Evolutionary conservation across 1,284 basidiomycete species (phyloP), one percentile per base, ranked within the genome.

Genomic region (Lentinus polychrous): DNA sequence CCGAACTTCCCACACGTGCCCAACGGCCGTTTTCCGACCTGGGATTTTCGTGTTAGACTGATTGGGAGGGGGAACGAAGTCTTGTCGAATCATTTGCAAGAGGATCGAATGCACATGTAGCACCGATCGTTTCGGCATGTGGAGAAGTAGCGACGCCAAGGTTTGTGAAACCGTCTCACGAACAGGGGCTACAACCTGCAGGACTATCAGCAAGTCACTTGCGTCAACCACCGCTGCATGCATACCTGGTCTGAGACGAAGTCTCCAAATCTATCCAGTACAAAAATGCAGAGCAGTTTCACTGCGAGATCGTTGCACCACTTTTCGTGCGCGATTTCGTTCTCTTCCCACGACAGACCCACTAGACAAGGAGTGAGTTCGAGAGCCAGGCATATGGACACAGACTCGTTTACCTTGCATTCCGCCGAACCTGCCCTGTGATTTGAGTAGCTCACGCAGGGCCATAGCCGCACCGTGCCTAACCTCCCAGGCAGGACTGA

Each of bases 221-320:
- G 3, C 23, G 31, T 20, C 3, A 37, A 15, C 27, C 35, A 22
- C 37, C 20, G 51, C 8, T 3, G n/a, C 31, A 22, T 41, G 40
- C 48, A 48, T 42, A 71, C 88, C 65, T 92, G 94, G 63, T 99
- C 96, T 6, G 94, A 91, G 37, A 98, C 85, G 62, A 96, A 99
- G 69, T 99, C 96, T 7, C 94, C 94, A 57, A 99, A 97, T 12
- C 96, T 82, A 66, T 99, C 96, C 15, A 98, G 75, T n/a, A 94
- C 86, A 56, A 99, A 89, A 10, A 99, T 83, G 55, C 86, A 90
- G 1, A 99, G 78, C 44, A 98, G 81, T 56, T 88, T 87, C 8
- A 91, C 83, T 1, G 93, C 87, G 14, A 97, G 71, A 50, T 87
- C 83, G 56, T 94, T 94, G 65, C 88, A 91, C 92, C 93, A 95